These are phyloP conservation scores for Tetrapisispora iriomotensis DNA, from an alignment of 805 yeast species.

Conservation along the genomic window DNA sequence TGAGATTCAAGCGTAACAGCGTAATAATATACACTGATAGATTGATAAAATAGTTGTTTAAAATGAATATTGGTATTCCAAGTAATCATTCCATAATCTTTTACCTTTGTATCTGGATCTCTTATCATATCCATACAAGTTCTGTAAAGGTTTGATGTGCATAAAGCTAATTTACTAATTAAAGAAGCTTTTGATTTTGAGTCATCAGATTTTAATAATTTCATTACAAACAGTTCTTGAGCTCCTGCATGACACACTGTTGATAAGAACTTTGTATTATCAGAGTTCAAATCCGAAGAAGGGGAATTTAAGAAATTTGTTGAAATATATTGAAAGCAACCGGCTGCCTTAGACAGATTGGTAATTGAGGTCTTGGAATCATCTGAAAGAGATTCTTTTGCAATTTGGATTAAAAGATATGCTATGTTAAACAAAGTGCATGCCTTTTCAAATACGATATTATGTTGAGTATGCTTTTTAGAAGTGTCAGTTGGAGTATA, in stretches of 20 bases:
- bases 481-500: constrained; percentile 17
- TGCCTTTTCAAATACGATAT: constrained; percentile 86
- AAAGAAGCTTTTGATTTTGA: constrained; percentile 51
- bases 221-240: constrained; percentile 71
- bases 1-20: constrained; percentile 44
- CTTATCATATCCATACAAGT: constrained; percentile 40
- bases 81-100: constrained; percentile 32
- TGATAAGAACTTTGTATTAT: constrained; percentile 53
- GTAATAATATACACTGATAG: constrained; percentile 52
- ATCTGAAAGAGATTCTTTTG: constrained; percentile 29
- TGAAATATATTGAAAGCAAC: constrained; percentile 58
- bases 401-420: constrained; percentile 45
- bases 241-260: constrained; percentile 75
- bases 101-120: constrained; percentile 25
- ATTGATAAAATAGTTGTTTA: constrained; percentile 46
- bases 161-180: constrained; percentile 62
- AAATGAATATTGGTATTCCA: constrained; percentile 47
- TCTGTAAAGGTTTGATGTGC: constrained; percentile 48
- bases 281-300: constrained; percentile 60
- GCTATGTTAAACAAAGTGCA: constrained; percentile 72
- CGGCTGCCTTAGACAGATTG: constrained; percentile 65
- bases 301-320: constrained; percentile 89
- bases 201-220: constrained; percentile 36
- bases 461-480: constrained; percentile 52
- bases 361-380: constrained; percentile 52